phyloP scores from a whole-genome alignment of 768 basidiomycete genomes.

The Rhizopogon salebrosus region DNA sequence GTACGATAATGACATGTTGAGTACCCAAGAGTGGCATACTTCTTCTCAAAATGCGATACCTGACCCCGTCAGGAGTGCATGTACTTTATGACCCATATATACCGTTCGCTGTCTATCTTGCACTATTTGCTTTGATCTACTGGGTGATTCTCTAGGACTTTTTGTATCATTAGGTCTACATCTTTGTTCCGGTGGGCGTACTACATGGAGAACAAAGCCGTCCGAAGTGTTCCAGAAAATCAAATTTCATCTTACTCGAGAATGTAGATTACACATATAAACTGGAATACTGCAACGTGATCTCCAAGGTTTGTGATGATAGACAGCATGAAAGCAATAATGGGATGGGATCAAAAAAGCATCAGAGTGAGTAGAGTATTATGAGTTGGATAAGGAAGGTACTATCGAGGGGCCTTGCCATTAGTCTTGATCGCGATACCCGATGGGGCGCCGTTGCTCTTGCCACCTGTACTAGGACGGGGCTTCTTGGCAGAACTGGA shows the following conservation, averaged over 20 bases:
- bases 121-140: not conserved
- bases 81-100: not conserved
- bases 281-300: constrained; percentile 21
- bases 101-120: not conserved
- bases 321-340: constrained; percentile 14
- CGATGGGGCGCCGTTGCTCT: constrained; percentile 50
- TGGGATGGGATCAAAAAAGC: constrained; percentile 11
- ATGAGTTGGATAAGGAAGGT: not conserved
- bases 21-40: not conserved
- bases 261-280: not conserved
- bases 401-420: constrained; percentile 58
- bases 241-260: not conserved
- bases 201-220: constrained; percentile 5
- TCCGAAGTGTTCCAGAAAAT: not conserved
- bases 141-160: not conserved
- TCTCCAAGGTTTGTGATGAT: constrained; percentile 14
- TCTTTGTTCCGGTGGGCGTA: constrained; percentile 9
- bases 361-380: constrained; percentile 4
- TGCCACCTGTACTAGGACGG: constrained; percentile 42
- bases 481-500: constrained; percentile 52
- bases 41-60: not conserved
- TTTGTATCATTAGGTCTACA: constrained; percentile 2
- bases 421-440: constrained; percentile 46
- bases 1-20: constrained; percentile 23
- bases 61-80: not conserved